phyloP scores from a whole-genome alignment of 208 protist species.

The Giardia muris region DNA sequence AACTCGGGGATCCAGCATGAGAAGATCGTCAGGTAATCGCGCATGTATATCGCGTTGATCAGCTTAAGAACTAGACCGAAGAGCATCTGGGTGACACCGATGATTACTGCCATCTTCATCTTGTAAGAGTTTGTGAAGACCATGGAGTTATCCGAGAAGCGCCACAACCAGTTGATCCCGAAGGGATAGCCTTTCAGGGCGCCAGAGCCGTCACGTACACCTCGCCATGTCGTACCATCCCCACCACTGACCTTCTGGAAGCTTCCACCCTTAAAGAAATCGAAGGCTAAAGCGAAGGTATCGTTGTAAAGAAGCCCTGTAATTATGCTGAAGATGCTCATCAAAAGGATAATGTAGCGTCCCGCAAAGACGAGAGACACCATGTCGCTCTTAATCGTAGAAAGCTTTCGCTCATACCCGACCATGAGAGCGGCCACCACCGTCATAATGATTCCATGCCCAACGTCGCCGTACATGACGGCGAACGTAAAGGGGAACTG shows the following conservation, averaged over 20 bases:
- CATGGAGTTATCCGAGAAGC: constrained; percentile 19
- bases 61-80: constrained; percentile 38
- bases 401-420: constrained; percentile 33
- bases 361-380: constrained; percentile 39
- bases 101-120: constrained; percentile 45
- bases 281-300: constrained; percentile 43
- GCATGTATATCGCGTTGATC: constrained; percentile 38
- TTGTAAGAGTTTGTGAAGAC: constrained; percentile 41
- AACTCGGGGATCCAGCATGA: constrained; percentile 44
- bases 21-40: constrained; percentile 29
- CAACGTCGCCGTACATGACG: constrained; percentile 98
- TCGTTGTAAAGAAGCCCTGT: constrained; percentile 53
- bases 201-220: background rate
- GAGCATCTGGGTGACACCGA: constrained; percentile 44
- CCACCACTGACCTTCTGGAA: background rate
- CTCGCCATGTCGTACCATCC: background rate
- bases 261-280: constrained; percentile 38
- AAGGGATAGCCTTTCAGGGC: constrained; percentile 12
- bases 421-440: constrained; percentile 38
- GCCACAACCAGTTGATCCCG: constrained; percentile 34
- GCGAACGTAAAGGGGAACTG: constrained; percentile 98
- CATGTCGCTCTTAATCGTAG: constrained; percentile 32
- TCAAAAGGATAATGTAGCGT: constrained; percentile 51
- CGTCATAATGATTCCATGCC: constrained; percentile 64
- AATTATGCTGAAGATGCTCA: constrained; percentile 48